Base-by-base conservation (phyloP, 805 yeast genomes). In the Saccharomycopsis sp. region DNA sequence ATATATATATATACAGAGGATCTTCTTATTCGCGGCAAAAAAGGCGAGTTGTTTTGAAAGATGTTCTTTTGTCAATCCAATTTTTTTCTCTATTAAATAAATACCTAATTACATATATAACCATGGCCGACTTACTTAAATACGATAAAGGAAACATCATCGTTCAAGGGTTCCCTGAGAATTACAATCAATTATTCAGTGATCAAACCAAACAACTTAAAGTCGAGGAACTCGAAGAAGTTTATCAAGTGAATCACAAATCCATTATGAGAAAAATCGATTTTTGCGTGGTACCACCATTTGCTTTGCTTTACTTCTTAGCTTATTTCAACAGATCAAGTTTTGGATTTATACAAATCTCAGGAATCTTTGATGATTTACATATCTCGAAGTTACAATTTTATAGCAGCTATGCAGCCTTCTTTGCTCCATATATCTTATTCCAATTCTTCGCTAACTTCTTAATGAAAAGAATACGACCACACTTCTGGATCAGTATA, bases 241-340 rank as follows among this genome's bases (percentile, higher is more conserved):
- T 69, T 43, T 54, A 60, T 40, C 73, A 73, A 11, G 61, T 83
- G 26, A 66, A 80, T 57, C 77, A 78, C 26, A 60, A 54, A 36
- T 68, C 63, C 51, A 61, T 83, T 33, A 72, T 77, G 75, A 62
- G 74, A 67, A 82, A 80, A 53, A 66, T 80, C 31, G 90, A 83
- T 56, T 38, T 75, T 1, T 73, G 82, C 44, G 77, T 83, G 32
- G 77, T 83, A 19, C 83, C 86, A 3, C 79, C 85, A 20, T 80
- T 82, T 53, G 77, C 85, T 57, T 58, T 81, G 28, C 65, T 83
- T 28, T 82, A 81, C 55, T 73, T 82, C 56, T 66, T 82, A 53
- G 81, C 87, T 1, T 82, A 82, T 54, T 63, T 83, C 57, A 88
- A 83, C 57, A 68, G 89, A 58, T 85, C 81, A 41, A 82, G 82